Percentiles rank a stretch among this genome's conserved stretches.
Evolutionary conservation across 495 filamentous ascomycete genomes (phyloP).

Genomic region (Daldinia vernicosa): DNA sequence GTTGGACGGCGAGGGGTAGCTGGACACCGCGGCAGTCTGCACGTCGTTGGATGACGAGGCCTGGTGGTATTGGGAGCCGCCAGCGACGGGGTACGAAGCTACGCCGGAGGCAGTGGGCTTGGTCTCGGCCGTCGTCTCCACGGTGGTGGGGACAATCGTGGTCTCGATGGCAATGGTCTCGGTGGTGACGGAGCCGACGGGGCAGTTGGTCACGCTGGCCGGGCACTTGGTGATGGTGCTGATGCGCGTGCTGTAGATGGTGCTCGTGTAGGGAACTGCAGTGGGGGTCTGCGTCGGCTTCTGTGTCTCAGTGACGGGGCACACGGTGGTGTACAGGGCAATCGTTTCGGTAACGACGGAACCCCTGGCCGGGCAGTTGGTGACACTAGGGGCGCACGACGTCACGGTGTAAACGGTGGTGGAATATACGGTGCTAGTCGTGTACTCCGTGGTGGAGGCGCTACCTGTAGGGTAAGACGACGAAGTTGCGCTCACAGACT

Average conservation of each 20-base stretch:
- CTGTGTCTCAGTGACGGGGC: conserved; percentile 51
- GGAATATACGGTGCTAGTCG: conserved; percentile 57
- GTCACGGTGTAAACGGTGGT: conserved; percentile 66
- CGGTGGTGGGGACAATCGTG: conserved; percentile 21
- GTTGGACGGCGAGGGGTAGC: conserved; percentile 22
- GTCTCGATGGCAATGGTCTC: conserved; percentile 46
- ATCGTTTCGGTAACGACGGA: conserved; percentile 53
- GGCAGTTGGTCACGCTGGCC: conserved; percentile 65
- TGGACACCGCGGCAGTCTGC: conserved; percentile 16
- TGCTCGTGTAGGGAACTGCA: conserved; percentile 49
- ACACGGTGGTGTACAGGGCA: conserved; percentile 52
- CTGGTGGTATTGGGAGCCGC: conserved; percentile 4
- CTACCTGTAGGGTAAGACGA: conserved; percentile 39
- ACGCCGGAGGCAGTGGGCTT: conserved; percentile 1
- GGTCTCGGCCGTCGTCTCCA: neutral
- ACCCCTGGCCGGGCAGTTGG: conserved; percentile 57
- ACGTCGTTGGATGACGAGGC: conserved; percentile 22
- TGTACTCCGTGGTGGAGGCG: conserved; percentile 29
- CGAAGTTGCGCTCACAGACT: conserved; percentile 24
- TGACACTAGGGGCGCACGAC: conserved; percentile 60
- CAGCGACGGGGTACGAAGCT: conserved; percentile 11
- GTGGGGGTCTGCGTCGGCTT: conserved; percentile 32
- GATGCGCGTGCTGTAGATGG: conserved; percentile 63
- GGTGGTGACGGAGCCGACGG: conserved; percentile 55
- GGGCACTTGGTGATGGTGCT: conserved; percentile 67